Evolutionary conservation across 495 filamentous ascomycete genomes (phyloP), one percentile per base, ranked within the genome.

Genomic region (Schizothecium vesticola): DNA sequence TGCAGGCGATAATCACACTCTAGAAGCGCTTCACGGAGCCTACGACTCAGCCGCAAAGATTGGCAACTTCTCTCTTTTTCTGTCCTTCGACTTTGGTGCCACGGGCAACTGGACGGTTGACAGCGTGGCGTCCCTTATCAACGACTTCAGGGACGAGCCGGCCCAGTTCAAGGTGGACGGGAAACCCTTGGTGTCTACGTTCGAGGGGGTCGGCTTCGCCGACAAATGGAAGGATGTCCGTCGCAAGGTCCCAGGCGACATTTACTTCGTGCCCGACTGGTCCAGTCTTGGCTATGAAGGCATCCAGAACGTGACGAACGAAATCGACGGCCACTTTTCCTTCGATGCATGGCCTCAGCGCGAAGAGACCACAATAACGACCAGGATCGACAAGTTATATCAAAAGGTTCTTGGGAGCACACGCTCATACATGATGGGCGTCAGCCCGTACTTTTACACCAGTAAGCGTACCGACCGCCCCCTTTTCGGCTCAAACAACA

Each of bases 401-500:
- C 22, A 56, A 28, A 25, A 26, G 24, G 63, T 24, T 4, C 63
- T 65, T 1, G 26, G 56, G 8, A 80, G 79, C 6, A 90, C 89
- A 73, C 43, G 43, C 43, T 76, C 85, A 0, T 92, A 87, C 77
- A 91, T 92, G 89, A 90, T 90, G 88, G 83, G 85, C 23, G 84
- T 91, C 10, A 86, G 86, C 11, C 89, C 90, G 4, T 91, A 89
- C 85, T 91, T 92, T 76, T 92, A 89, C 72, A 77, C 72, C 2
- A 64, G 76, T 74, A 74, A 36, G 61, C 19, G 19, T 19, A 51
- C 43, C 16, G 43, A 3, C 43, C 43, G 12, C 31, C 31, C 16
- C 43, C 19, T n/a, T n/a, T n/a, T 51, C 5, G 2, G 7, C 19
- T 19, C 7, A n/a, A 51, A 51, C 43, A 51, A 51, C 43, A 51